These are phyloP conservation scores for Vanderwaltozyma verrucispora DNA, from an alignment of 805 yeast genomes.

Conservation along the genomic window DNA sequence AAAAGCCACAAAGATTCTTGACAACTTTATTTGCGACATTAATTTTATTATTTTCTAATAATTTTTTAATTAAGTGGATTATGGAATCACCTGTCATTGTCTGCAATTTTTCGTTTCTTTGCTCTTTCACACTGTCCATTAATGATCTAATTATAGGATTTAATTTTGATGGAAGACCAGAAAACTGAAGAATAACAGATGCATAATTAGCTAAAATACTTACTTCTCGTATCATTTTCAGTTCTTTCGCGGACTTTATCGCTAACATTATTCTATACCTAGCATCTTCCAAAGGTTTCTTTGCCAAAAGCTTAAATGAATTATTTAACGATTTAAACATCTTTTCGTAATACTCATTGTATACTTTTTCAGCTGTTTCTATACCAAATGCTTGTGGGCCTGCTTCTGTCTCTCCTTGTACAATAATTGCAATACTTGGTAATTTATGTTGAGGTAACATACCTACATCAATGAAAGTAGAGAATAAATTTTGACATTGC, in stretches of 20 bases:
- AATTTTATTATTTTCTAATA: conserved; percentile 46
- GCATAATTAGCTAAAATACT: conserved; percentile 70
- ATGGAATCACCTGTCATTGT: conserved; percentile 59
- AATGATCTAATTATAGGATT: conserved; percentile 81
- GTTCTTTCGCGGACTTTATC: conserved; percentile 53
- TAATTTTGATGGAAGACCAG: conserved; percentile 69
- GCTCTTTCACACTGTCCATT: conserved; percentile 86
- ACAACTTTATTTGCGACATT: conserved; percentile 81
- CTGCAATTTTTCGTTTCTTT: conserved; percentile 58
- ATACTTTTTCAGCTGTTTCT: conserved; percentile 61
- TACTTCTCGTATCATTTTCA: conserved; percentile 40
- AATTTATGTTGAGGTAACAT: conserved; percentile 58
- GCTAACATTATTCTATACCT: conserved; percentile 56
- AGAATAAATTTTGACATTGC: conserved; percentile 73
- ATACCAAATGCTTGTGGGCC: conserved; percentile 89
- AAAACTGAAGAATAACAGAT: conserved; percentile 54
- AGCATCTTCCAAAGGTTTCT: conserved; percentile 70
- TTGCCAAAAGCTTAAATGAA: conserved; percentile 56
- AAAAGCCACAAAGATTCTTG: conserved; percentile 81
- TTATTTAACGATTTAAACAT: conserved; percentile 54
- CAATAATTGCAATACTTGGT: conserved; percentile 80
- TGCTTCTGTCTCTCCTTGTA: conserved; percentile 89
- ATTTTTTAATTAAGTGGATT: conserved; percentile 48
- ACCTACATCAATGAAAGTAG: conserved; percentile 68
- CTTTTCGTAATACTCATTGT: conserved; percentile 55